Evolutionary conservation across 1,139 yeast species (phyloP).

Genomic region (Geotrichum siamense): DNA sequence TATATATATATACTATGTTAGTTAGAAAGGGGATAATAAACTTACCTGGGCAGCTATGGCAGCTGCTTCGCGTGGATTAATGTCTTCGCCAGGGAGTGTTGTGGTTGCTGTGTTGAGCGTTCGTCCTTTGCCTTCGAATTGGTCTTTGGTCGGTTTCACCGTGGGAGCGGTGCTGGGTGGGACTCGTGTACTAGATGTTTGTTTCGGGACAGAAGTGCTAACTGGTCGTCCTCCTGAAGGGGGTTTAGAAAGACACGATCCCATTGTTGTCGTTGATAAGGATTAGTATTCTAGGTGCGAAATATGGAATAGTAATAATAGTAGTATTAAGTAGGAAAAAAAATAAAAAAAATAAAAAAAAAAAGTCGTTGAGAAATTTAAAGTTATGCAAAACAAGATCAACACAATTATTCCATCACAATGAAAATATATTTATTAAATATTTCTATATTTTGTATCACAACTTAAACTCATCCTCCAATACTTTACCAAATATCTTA

Average conservation of each 20-base stretch:
- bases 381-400: too few relatives aligned
- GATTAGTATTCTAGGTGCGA: too few relatives aligned
- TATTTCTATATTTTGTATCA: too few relatives aligned
- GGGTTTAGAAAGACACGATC: conserved; percentile 14
- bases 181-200: background rate
- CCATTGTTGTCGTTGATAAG: too few relatives aligned
- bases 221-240: background rate
- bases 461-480: conserved; percentile 33
- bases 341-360: too few relatives aligned
- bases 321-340: too few relatives aligned
- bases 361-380: too few relatives aligned
- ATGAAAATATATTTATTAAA: too few relatives aligned
- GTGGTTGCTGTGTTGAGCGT: conserved; percentile 2
- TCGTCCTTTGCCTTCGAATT: conserved; percentile 14
- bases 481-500: conserved; percentile 56
- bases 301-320: too few relatives aligned
- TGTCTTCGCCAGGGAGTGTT: background rate
- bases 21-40: background rate
- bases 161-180: background rate
- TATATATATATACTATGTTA: too few relatives aligned
- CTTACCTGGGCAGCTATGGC: conserved; percentile 19
- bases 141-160: background rate
- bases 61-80: conserved; percentile 17
- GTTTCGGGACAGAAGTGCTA: too few relatives aligned
- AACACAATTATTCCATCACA: too few relatives aligned